phyloP scores from a whole-genome alignment of 1,284 basidiomycete genomes.

The Tilletia walkeri region DNA sequence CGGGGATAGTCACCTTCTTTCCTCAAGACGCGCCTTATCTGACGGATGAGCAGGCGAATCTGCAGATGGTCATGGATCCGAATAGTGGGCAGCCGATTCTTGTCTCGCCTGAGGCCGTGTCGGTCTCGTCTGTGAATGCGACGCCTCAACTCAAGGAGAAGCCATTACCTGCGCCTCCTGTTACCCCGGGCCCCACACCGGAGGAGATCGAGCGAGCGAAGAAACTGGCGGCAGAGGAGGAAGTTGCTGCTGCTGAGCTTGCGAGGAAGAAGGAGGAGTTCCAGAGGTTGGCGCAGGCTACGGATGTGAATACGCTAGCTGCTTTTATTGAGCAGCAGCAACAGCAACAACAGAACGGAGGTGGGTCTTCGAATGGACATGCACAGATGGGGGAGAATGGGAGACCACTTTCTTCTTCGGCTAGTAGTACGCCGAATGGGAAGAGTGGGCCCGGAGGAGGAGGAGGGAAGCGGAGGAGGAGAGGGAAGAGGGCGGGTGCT shows the following conservation, averaged over 20 bases:
- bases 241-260: conserved; percentile 9
- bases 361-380: neutral
- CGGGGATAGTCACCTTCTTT: conserved; percentile 40
- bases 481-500: conserved; percentile 40
- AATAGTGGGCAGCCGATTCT: neutral
- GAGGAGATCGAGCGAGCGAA: conserved; percentile 16
- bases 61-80: conserved; percentile 8
- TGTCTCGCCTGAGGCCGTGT: neutral
- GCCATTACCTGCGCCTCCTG: neutral
- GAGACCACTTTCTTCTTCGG: neutral
- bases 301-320: conserved; percentile 19
- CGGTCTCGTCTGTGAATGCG: neutral
- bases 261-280: conserved; percentile 16
- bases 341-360: neutral
- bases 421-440: neutral
- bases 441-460: neutral
- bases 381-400: neutral
- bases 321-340: conserved; percentile 12
- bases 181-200: neutral
- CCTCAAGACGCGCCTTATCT: conserved; percentile 27
- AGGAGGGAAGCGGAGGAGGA: conserved; percentile 21
- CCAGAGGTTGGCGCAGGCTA: conserved; percentile 29
- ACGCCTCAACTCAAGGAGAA: neutral
- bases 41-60: conserved; percentile 36
- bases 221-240: neutral